Base-by-base conservation (phyloP, 257 asterid genomes). In the Scutellaria barbata region DNA sequence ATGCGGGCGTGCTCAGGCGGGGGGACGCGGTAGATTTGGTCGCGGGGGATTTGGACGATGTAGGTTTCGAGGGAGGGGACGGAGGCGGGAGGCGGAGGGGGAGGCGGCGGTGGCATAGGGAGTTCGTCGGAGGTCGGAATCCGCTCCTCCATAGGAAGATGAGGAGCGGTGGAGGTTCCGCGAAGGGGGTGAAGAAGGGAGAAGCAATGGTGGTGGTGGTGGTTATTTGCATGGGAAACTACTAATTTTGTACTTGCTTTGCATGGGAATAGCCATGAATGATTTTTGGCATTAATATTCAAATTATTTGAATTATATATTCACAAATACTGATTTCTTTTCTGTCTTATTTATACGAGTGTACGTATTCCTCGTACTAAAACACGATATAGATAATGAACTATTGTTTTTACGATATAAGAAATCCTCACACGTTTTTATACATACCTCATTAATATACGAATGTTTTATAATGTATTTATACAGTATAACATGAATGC, bases 1-100 rank as follows among this genome's bases (percentile, higher is more conserved):
- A 87, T 79, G 60, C 17, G 73, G 43, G 96, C 95, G 74, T 93
- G 82, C 41, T 93, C 96, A 0, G 95, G 87, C 0, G 97, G 95
- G 0, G 98, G 98, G 3, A 89, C 67, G 25, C 96, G 96, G 79
- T 88, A 88, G 58, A 93, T 83, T 68, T 86, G 90, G 55, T 93
- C 92, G 12, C 89, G 84, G 30, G 96, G 96, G 40, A 90, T 74
- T 33, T 81, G 93, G 14, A 93, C 84, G 48, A 93, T 87, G 66
- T 87, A 87, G 53, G 95, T 87, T 2, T 75, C 88, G 14, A 78
- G 18, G 7, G 77, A 14, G 2, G 82, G 43, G 1, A 61, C 30
- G 50, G 73, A 70, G 43, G 73, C 68, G 17, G 62, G 53, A 0
- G 63, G 25, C 16, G 68, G 74, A 6, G 64, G 74, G 55, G 76